phyloP scores from a whole-genome alignment of 345 rosid genomes.

The Gossypium raimondii region DNA sequence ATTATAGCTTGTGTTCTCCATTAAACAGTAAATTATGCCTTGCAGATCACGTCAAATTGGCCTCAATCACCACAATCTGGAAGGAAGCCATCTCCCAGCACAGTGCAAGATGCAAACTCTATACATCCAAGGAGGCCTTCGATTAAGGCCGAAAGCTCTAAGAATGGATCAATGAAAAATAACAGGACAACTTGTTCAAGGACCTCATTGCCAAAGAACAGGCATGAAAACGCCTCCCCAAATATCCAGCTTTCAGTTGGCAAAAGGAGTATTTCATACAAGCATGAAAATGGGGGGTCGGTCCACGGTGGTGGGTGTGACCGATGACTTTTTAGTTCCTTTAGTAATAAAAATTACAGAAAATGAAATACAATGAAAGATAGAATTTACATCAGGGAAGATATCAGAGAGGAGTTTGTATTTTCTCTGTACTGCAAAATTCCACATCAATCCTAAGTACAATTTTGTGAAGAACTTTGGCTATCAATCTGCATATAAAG shows the following conservation, averaged over 20 bases:
- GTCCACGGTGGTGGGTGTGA: background rate
- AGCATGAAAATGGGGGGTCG: background rate
- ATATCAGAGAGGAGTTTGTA: background rate
- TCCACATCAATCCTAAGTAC: background rate
- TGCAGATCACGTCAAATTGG: slow-evolving; percentile 39
- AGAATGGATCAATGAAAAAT: slow-evolving; percentile 28
- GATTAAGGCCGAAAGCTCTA: slow-evolving; percentile 29
- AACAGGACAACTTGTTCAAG: slow-evolving; percentile 31
- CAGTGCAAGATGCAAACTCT: slow-evolving; percentile 29
- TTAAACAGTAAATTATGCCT: slow-evolving; percentile 11
- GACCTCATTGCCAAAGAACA: slow-evolving; percentile 32
- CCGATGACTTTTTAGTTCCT: background rate
- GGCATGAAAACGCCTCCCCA: slow-evolving; percentile 67
- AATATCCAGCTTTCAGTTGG: slow-evolving; percentile 43
- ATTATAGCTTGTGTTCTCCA: background rate
- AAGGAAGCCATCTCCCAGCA: slow-evolving; percentile 36
- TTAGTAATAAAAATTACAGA: background rate
- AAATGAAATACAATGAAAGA: background rate
- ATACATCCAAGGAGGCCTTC: slow-evolving; percentile 37
- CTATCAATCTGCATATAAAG: background rate
- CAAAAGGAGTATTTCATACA: background rate
- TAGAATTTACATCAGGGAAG: background rate
- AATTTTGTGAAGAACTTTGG: background rate
- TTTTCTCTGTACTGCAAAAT: background rate
- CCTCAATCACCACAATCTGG: slow-evolving; percentile 48